Base-by-base conservation (phyloP, 2,329 filamentous ascomycete genomes). In the Hymenotorrendiella dingleyae region DNA sequence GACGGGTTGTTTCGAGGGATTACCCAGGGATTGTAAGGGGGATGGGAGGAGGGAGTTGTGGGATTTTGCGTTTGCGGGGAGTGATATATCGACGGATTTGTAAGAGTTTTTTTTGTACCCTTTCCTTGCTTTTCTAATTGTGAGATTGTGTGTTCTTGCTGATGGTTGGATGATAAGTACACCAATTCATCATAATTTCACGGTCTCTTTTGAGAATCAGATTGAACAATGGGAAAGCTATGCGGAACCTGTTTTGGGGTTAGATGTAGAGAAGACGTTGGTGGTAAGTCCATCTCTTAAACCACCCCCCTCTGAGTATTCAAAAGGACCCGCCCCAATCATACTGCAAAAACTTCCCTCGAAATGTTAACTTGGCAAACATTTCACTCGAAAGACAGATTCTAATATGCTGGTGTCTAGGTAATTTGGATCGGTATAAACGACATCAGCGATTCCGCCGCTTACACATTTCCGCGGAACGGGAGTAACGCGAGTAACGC, bases 381-480 rank as follows among this genome's bases (percentile, higher is more conserved):
- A n/a, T n/a, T n/a, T n/a, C n/a, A n/a, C n/a, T n/a, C n/a, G n/a
- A n/a, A n/a, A n/a, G n/a, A n/a, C n/a, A n/a, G n/a, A n/a, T n/a
- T n/a, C n/a, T n/a, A n/a, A n/a, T n/a, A n/a, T n/a, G n/a, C n/a
- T n/a, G n/a, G n/a, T n/a, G n/a, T n/a, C n/a, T n/a, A n/a, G n/a
- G n/a, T n/a, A n/a, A 55, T 76, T 27, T 78, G 70, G 68, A 78
- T 78, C 34, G 75, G 72, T 1, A 66, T 78, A 45, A 78, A 78
- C 53, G 74, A 78, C 43, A 73, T 78, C 47, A 66, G 64, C 48
- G 73, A 78, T 53, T 67, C 67, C 6, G 62, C 59, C 11, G 64
- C 67, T 29, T 67, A 66, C 36, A 62, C 50, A 10, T 58, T 68
- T 10, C 60, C 64, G 12, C 43, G 65, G 12, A 65, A 66, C 28